phyloP scores from a whole-genome alignment of 1,139 yeast species.

The Geotrichum cucujoidarum region DNA sequence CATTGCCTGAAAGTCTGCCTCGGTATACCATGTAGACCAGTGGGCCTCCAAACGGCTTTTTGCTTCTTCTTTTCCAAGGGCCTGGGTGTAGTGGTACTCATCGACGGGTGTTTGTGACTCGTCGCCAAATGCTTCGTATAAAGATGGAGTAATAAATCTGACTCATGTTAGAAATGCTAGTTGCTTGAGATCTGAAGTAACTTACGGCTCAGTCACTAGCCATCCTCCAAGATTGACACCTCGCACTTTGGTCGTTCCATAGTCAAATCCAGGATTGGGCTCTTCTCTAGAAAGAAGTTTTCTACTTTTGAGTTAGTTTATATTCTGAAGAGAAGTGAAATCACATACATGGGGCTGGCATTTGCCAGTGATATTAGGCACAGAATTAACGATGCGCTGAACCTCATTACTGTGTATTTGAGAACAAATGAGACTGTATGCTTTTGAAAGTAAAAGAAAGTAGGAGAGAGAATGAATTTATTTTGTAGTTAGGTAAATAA shows the following conservation, averaged over 20 bases:
- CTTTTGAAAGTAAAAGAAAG: not conserved
- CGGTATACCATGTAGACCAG: slow-evolving; percentile 77
- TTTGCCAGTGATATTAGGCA: not conserved
- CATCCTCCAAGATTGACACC: slow-evolving; percentile 93
- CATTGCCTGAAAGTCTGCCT: slow-evolving; percentile 63
- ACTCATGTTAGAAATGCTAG: not conserved
- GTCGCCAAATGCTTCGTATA: slow-evolving; percentile 53
- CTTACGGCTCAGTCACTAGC: slow-evolving; percentile 70
- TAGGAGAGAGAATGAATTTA: not conserved
- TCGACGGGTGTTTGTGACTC: slow-evolving; percentile 62
- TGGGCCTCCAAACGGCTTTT: slow-evolving; percentile 51
- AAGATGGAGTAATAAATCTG: slow-evolving; percentile 77
- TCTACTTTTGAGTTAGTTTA: not conserved
- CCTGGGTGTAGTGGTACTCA: slow-evolving; percentile 67
- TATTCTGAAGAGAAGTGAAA: not conserved
- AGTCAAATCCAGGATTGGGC: slow-evolving; percentile 39
- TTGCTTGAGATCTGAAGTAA: not conserved
- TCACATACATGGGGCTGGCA: slow-evolving; percentile 1
- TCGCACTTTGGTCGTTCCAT: slow-evolving; percentile 48
- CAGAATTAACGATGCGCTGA: not conserved
- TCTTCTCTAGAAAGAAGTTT: not conserved
- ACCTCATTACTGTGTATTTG: not conserved
- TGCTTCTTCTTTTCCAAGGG: slow-evolving; percentile 61
- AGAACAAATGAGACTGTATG: not conserved
- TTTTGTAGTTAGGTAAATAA: not conserved